Evolutionary conservation across 2,329 filamentous ascomycete species (phyloP).

Genomic region (Clarireedia sp.): DNA sequence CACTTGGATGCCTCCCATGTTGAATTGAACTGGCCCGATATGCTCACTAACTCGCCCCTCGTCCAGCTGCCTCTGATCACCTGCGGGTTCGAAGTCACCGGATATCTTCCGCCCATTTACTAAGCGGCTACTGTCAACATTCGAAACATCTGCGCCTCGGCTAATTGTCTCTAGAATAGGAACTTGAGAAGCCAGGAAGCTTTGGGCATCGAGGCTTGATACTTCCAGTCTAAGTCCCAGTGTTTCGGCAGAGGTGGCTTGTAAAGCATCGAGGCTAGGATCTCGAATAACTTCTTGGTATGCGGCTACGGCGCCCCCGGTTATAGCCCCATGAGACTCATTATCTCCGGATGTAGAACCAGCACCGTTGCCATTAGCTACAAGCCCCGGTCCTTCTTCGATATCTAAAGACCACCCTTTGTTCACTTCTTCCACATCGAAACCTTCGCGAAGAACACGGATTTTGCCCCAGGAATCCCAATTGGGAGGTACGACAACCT

Average conservation of each 20-base stretch:
- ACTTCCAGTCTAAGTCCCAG: slow-evolving; percentile 40
- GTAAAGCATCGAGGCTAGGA: slow-evolving; percentile 55
- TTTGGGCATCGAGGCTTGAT: slow-evolving; percentile 65
- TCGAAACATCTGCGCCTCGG: slow-evolving; percentile 44
- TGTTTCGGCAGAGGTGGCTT: slow-evolving; percentile 42
- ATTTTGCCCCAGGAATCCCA: slow-evolving; percentile 99
- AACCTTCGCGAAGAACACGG: slow-evolving; percentile 79
- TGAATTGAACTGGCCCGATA: slow-evolving; percentile 92
- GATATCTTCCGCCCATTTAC: slow-evolving; percentile 19
- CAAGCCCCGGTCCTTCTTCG: slow-evolving; percentile 43
- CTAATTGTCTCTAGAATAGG: slow-evolving; percentile 62
- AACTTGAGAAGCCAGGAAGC: slow-evolving; percentile 68
- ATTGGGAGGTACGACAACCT: slow-evolving; percentile 88
- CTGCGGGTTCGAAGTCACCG: slow-evolving; percentile 14
- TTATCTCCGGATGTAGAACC: slow-evolving; percentile 8
- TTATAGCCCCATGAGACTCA: slow-evolving; percentile 18
- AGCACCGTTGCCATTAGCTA: slow-evolving; percentile 27
- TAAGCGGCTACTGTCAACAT: slow-evolving; percentile 23
- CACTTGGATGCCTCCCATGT: slow-evolving; percentile 95
- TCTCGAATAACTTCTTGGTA: slow-evolving; percentile 78
- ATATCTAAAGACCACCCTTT: slow-evolving; percentile 81
- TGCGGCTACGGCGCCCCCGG: slow-evolving; percentile 56
- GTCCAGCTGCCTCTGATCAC: slow-evolving; percentile 19
- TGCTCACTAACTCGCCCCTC: slow-evolving; percentile 48
- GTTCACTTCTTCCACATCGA: slow-evolving; percentile 82